phyloP scores from a whole-genome alignment of 805 yeast genomes.

The Ogataea philodendri region DNA sequence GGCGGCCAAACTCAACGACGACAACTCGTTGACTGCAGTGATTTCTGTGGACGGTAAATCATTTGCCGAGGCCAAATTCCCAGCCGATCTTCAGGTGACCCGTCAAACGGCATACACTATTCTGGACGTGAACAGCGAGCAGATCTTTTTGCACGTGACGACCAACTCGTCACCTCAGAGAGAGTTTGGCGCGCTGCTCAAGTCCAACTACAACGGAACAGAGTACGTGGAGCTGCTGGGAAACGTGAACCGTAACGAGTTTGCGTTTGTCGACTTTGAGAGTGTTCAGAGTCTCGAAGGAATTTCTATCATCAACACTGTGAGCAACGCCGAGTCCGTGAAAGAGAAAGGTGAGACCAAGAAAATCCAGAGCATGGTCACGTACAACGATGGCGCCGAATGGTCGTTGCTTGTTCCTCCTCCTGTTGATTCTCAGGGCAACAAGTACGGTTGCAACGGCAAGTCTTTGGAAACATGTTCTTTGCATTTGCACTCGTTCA shows the following conservation, averaged over 20 bases:
- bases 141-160: conserved; percentile 82
- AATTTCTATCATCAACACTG: conserved; percentile 69
- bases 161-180: conserved; percentile 47
- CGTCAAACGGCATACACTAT: conserved; percentile 75
- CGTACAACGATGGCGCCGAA: conserved; percentile 89
- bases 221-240: conserved; percentile 67
- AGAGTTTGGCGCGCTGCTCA: conserved; percentile 77
- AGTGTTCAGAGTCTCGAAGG: conserved; percentile 83
- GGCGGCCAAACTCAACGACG: conserved; percentile 59
- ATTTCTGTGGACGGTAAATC: conserved; percentile 75
- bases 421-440: conserved; percentile 55
- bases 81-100: conserved; percentile 58
- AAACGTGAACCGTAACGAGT: conserved; percentile 67
- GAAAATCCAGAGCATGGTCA: conserved; percentile 64
- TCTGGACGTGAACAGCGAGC: conserved; percentile 65
- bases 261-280: conserved; percentile 88
- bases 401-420: conserved; percentile 81
- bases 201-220: conserved; percentile 91
- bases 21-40: conserved; percentile 57
- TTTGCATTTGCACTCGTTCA: conserved; percentile 83
- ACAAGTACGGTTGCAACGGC: conserved; percentile 49
- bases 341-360: conserved; percentile 37
- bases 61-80: conserved; percentile 80
- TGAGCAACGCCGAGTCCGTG: conserved; percentile 51
- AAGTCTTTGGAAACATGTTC: conserved; percentile 61